Conservation (phyloP, 2,329 filamentous ascomycete species). For the Cryoendolithus antarcticus region DNA sequence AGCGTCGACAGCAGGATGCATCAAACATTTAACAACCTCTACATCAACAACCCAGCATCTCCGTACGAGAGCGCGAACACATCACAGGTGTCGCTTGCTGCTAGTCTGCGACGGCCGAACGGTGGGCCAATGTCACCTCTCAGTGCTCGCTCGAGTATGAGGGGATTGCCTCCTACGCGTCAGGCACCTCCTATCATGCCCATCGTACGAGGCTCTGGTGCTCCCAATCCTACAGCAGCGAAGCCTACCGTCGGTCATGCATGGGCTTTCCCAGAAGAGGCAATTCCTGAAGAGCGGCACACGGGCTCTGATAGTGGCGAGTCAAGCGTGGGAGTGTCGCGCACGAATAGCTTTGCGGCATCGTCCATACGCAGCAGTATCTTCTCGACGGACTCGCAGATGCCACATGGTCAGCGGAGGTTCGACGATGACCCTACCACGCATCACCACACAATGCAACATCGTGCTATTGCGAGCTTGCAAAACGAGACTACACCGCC, state of each 20-base stretch:
- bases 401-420: slow-evolving; percentile 59
- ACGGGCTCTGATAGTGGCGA: slow-evolving; percentile 35
- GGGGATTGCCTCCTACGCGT: slow-evolving; percentile 36
- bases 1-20: slow-evolving; percentile 73
- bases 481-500: slow-evolving; percentile 42
- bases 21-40: slow-evolving; percentile 56
- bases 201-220: slow-evolving; percentile 48
- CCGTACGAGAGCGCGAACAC: slow-evolving; percentile 68
- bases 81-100: slow-evolving; percentile 63
- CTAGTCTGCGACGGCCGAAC: slow-evolving; percentile 47
- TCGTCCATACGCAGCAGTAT: slow-evolving; percentile 71
- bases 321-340: slow-evolving; percentile 45
- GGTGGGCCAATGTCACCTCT: slow-evolving; percentile 34
- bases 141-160: slow-evolving; percentile 20
- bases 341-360: slow-evolving; percentile 63
- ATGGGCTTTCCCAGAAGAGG: slow-evolving; percentile 71
- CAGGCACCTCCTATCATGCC: slow-evolving; percentile 68
- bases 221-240: slow-evolving; percentile 52
- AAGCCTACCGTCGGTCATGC: slow-evolving; percentile 73
- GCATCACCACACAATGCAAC: slow-evolving; percentile 67
- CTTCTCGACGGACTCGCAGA: slow-evolving; percentile 59
- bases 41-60: slow-evolving; percentile 49
- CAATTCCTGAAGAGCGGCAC: slow-evolving; percentile 41
- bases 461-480: slow-evolving; percentile 57
- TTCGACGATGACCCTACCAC: slow-evolving; percentile 49